A percentile compares a stretch with the other conserved stretches of the same genome.
These are phyloP conservation scores for Isatis tinctoria DNA, from an alignment of 345 rosid genomes.

Conservation along the genomic window DNA sequence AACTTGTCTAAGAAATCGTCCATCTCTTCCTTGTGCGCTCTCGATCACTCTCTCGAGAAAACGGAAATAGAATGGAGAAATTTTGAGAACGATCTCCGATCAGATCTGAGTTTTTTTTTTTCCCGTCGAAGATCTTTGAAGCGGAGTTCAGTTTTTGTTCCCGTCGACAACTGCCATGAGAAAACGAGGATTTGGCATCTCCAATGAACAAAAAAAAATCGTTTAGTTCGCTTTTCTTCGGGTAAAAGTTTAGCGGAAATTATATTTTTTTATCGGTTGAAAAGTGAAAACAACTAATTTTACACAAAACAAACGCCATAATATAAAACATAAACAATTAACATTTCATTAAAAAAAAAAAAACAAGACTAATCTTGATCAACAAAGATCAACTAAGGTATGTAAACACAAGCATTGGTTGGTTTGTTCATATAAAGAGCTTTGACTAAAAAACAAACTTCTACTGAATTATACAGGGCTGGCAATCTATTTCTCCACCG, in stretches of 20 bases:
- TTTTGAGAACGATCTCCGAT: slow-evolving; percentile 15
- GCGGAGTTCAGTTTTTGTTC: slow-evolving; percentile 34
- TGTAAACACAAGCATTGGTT: too few species aligned
- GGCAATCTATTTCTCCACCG: too few species aligned
- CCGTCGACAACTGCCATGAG: slow-evolving; percentile 34
- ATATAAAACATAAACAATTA: too few species aligned
- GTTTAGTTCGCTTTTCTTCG: slow-evolving; percentile 10
- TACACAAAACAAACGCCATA: not conserved
- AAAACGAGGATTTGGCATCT: slow-evolving; percentile 30
- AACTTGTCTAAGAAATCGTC: slow-evolving; percentile 61
- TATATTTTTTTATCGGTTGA: not conserved
- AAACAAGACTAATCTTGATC: too few species aligned
- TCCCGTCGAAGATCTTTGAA: slow-evolving; percentile 29
- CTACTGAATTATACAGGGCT: too few species aligned
- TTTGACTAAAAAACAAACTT: too few species aligned
- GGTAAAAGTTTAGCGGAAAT: slow-evolving; percentile 2
- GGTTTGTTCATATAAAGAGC: too few species aligned
- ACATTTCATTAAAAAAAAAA: too few species aligned
- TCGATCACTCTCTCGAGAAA: slow-evolving; percentile 26
- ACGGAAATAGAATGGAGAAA: slow-evolving; percentile 12
- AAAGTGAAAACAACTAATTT: not conserved
- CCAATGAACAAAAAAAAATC: not conserved
- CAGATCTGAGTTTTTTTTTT: slow-evolving; percentile 5
- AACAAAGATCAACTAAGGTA: too few species aligned
- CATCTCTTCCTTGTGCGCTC: slow-evolving; percentile 29